phyloP scores from a whole-genome alignment of 2,329 filamentous ascomycete species.

The Nemania abortiva region DNA sequence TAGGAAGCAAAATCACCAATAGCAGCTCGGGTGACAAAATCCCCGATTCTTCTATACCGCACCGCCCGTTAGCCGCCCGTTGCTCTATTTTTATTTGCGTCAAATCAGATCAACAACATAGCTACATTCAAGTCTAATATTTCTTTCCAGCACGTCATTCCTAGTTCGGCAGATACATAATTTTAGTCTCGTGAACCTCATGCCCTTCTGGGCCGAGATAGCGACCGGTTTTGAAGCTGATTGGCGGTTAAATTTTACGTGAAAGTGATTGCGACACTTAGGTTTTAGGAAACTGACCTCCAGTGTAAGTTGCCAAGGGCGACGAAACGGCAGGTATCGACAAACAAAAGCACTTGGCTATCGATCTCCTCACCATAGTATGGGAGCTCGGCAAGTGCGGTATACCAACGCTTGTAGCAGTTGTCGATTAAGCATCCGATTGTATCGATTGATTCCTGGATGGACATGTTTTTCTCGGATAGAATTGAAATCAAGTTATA shows the following conservation, averaged over 20 bases:
- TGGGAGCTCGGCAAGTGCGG: constrained; percentile 33
- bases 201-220: constrained; percentile 35
- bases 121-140: no score
- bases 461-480: constrained; percentile 22
- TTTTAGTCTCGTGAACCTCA: constrained; percentile 29
- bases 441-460: constrained; percentile 33
- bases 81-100: no score
- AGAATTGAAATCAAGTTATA: constrained; percentile 34
- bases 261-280: no score
- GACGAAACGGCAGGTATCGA: no score
- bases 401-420: constrained; percentile 38
- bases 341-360: constrained; percentile 24
- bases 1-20: no score
- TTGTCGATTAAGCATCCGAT: constrained; percentile 31
- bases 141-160: no score
- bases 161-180: constrained; percentile 24
- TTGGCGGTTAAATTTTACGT: neutral
- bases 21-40: no score
- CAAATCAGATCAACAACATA: no score
- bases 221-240: constrained; percentile 36
- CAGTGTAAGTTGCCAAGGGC: no score
- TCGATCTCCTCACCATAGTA: constrained; percentile 34
- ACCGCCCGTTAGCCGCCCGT: no score
- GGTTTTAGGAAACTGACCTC: constrained; percentile 4
- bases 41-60: no score